Evolutionary conservation across 2,329 filamentous ascomycete genomes (phyloP), one percentile per base, ranked within the genome.

Genomic region (Penicillium glabrum): DNA sequence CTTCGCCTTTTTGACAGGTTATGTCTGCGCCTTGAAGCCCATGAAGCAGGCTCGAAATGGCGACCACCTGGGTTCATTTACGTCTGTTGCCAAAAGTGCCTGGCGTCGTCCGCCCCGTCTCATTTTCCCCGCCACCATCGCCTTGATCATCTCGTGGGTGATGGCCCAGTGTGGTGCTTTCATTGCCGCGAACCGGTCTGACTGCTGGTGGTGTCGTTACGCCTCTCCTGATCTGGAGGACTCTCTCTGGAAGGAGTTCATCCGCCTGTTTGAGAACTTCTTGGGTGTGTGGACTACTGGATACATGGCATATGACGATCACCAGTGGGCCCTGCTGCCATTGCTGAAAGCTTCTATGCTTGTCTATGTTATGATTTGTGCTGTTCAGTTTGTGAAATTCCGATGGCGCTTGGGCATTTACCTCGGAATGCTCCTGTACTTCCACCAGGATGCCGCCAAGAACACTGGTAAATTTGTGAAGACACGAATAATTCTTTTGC

Each of bases 1-100:
- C 67, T 84, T 84, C 61, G 80, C 80, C 50, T 82, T 84, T 61
- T 70, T 84, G 53, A 83, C 82, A 1, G 82, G 82, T 56, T 83
- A 82, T 61, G 82, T 84, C 21, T 83, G 81, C 67, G 81, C 80
- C 27, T 73, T 83, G 58, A 83, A 83, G 65, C 82, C 82, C 2
- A 70, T 83, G n/a, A 81, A 80, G 66, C 77, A 80, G 43, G 77
- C 79, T 24, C 78, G 79, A 31, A 74, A 78, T 11, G 76, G 78
- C 39, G 78, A 83, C 59, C 60, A 69, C 24, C 62, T 75, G n/a
- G 77, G 72, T 3, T 76, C 81, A 8, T 75, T 83, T 50, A 73
- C 75, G 45, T 75, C 80, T 26, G 72, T 84, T 48, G 79, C 80
- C 26, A 82, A 82, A 60, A 82, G 79, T 53, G 80, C 81, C 24